A percentile compares a stretch with the other conserved stretches of the same genome.
phyloP scores from a whole-genome alignment of 768 basidiomycete genomes.

The Boletus tylopilopsis region DNA sequence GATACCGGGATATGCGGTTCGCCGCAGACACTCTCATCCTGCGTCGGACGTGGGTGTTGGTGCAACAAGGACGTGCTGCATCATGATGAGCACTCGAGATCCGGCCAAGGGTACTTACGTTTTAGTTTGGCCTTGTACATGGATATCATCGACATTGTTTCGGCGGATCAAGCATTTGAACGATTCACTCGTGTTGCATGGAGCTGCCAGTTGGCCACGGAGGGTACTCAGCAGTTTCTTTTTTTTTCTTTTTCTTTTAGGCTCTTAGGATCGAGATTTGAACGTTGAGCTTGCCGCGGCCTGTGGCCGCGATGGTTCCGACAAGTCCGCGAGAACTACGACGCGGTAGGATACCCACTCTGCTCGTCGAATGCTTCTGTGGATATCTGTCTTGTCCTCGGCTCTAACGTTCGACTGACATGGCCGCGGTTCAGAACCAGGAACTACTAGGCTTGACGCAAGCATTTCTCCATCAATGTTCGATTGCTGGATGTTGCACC shows the following conservation, averaged over 20 bases:
- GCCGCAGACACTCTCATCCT: neutral
- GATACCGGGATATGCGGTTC: neutral
- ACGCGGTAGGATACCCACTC: neutral
- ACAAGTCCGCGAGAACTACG: constrained; percentile 7
- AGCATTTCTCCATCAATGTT: too few species aligned
- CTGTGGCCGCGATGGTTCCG: constrained; percentile 3
- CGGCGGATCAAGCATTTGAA: constrained; percentile 14
- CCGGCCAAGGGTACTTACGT: constrained; percentile 5
- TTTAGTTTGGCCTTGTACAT: constrained; percentile 13
- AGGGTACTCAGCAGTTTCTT: too few species aligned
- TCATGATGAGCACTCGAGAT: constrained; percentile 2
- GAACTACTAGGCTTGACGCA: neutral
- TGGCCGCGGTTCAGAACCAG: neutral
- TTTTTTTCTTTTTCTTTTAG: neutral
- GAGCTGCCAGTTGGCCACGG: too few species aligned
- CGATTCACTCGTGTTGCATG: constrained; percentile 16
- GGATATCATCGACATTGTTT: constrained; percentile 16
- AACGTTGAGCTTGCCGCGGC: neutral
- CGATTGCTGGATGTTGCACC: too few species aligned
- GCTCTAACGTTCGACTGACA: neutral
- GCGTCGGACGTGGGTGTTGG: constrained; percentile 4
- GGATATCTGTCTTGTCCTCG: neutral
- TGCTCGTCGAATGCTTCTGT: neutral
- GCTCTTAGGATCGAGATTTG: neutral
- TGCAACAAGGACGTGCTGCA: constrained; percentile 1